Percentiles rank a stretch among this genome's conserved stretches.
These are phyloP conservation scores for Bolboschoenus planiculmis DNA, from an alignment of 176 grass and related monocot genomes.

Conservation along the genomic window DNA sequence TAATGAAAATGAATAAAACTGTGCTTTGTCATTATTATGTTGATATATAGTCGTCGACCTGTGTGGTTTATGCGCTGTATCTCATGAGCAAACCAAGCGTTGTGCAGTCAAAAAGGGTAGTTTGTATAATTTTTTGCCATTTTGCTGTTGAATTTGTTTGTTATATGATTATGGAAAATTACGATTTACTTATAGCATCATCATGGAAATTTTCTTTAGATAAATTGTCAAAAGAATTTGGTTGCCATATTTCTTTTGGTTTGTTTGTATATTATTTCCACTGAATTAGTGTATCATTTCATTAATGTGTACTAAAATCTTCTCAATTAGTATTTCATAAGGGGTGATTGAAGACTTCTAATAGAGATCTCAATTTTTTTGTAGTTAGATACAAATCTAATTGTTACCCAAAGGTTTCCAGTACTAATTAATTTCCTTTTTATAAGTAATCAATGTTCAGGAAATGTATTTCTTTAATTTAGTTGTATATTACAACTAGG, in stretches of 20 bases:
- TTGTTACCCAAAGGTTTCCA: neutral
- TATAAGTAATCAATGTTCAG: neutral
- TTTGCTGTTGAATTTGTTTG: slow-evolving; percentile 1
- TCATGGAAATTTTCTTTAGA: neutral
- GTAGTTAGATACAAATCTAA: neutral
- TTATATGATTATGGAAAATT: neutral
- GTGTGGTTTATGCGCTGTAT: slow-evolving; percentile 10
- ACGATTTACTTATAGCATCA: neutral
- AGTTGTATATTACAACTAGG: neutral
- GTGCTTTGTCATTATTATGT: slow-evolving; percentile 5
- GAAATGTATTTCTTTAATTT: neutral
- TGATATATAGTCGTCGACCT: neutral
- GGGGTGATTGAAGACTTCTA: neutral
- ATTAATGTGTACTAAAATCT: neutral
- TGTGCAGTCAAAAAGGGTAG: neutral
- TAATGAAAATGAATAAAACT: slow-evolving; percentile 31
- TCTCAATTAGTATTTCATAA: neutral
- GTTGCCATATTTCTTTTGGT: neutral
- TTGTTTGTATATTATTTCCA: neutral
- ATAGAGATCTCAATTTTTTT: neutral
- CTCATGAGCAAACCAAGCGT: neutral
- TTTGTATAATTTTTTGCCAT: neutral
- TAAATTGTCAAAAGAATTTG: neutral
- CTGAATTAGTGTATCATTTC: neutral
- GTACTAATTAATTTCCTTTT: neutral